Evolutionary conservation across 805 yeast species (phyloP).

Genomic region (Metschnikowia baotianmanensis): DNA sequence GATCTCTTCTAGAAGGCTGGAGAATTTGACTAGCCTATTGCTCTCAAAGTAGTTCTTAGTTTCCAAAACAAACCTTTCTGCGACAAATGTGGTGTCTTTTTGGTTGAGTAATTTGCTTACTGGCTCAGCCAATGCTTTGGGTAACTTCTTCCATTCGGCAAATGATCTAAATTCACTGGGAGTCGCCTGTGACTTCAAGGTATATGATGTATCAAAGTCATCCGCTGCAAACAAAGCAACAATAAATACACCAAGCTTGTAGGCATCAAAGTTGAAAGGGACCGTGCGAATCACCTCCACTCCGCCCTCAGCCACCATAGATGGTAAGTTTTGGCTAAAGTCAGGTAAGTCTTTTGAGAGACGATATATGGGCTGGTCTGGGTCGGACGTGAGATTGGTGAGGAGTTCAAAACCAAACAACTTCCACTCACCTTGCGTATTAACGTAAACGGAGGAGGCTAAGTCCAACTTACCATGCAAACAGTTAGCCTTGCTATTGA

Average conservation of each 20-base stretch:
- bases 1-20: slow-evolving; percentile 53
- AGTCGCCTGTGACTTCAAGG: background rate
- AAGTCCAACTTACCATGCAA: slow-evolving; percentile 61
- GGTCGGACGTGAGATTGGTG: slow-evolving; percentile 47
- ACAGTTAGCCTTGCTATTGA: slow-evolving; percentile 56
- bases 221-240: slow-evolving; percentile 42
- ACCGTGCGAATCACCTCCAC: slow-evolving; percentile 34
- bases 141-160: slow-evolving; percentile 24
- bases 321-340: slow-evolving; percentile 39
- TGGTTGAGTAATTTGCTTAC: slow-evolving; percentile 38
- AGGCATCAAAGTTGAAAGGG: slow-evolving; percentile 60
- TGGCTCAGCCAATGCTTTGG: slow-evolving; percentile 34
- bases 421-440: slow-evolving; percentile 74
- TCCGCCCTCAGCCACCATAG: slow-evolving; percentile 46
- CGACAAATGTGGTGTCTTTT: slow-evolving; percentile 30
- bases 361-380: slow-evolving; percentile 43
- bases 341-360: slow-evolving; percentile 25
- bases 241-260: slow-evolving; percentile 57
- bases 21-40: slow-evolving; percentile 51
- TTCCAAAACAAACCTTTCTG: slow-evolving; percentile 29
- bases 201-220: slow-evolving; percentile 3
- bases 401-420: slow-evolving; percentile 77
- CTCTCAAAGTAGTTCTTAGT: slow-evolving; percentile 25
- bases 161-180: slow-evolving; percentile 1
- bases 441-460: slow-evolving; percentile 57